Base-by-base conservation (phyloP, 352 stramenopile genomes). In the Phytophthora chlamydospora region DNA sequence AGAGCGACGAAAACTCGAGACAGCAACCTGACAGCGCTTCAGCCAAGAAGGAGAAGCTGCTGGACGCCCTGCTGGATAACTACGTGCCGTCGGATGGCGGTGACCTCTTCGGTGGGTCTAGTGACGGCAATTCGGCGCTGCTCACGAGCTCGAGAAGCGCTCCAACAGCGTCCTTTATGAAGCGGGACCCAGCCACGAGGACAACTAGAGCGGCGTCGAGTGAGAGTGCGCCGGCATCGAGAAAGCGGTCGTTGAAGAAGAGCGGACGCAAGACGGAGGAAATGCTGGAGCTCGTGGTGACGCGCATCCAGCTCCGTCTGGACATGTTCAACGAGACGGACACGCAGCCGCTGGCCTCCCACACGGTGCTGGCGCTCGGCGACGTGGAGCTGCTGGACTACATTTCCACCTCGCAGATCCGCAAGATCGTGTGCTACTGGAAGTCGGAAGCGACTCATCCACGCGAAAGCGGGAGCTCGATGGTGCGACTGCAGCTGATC, bases 391-490 rank as follows among this genome's bases (percentile, higher is more conserved):
- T 96, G 35, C 58, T 96, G 38, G 88, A 96, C 54, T 96, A 94
- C 63, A 96, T 96, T 58, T 95, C 85, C 3, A 96, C 88, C 0
- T 96, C 88, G 0, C 85, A 95, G 65, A 96, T 96, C 56, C 84
- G 88, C 40, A 96, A 95, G 65, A 90, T 96, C 33, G 82, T 96
- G 24, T 96, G 85, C 68, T 94, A 96, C 64, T 96, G 88, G 88
- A 96, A 96, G 62, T 93, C 83, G 0, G 88, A 95, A 35, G 76
- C 77, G 13, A 87, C 74, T 6, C 88, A 96, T 48, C 84, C 84
- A 44, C 81, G 88, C 14, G 85, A 96, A 59, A 94, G 78, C 33
- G 85, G 82, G n/a, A 96, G 85, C 42, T 89, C 79, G 17, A 92
- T 96, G 78, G 75, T 90, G 34, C 82, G 87, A 21, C 54, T 95